These are phyloP conservation scores for Echinochloa phyllopogon DNA, from an alignment of 176 grass and related monocot genomes.

Conservation along the genomic window DNA sequence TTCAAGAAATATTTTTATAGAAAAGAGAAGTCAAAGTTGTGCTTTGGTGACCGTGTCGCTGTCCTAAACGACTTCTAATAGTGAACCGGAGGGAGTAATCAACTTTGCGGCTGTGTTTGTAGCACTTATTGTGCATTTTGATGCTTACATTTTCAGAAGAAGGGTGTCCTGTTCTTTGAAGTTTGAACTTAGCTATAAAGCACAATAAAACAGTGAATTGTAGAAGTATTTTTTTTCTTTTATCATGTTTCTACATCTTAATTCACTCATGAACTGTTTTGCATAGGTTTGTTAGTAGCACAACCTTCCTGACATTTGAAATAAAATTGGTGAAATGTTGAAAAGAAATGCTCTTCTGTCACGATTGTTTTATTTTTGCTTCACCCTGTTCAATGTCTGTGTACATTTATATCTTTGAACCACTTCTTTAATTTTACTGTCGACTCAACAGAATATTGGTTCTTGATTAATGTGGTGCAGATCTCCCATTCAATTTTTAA, in stretches of 20 bases:
- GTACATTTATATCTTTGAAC: not conserved
- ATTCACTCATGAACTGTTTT: not conserved
- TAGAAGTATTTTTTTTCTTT: not conserved
- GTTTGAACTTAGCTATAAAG: not conserved
- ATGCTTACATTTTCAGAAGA: not conserved
- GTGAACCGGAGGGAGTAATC: too few relatives aligned
- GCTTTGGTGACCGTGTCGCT: too few relatives aligned
- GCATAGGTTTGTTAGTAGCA: not conserved
- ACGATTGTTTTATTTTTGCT: not conserved
- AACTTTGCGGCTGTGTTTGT: not conserved
- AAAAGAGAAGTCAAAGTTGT: too few relatives aligned
- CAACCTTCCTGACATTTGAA: not conserved
- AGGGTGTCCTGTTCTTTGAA: not conserved
- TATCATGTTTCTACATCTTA: not conserved
- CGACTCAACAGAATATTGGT: conserved; percentile 1
- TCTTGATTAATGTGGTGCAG: conserved; percentile 31
- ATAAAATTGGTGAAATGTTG: not conserved
- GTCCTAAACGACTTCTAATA: too few relatives aligned
- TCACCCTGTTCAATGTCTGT: not conserved
- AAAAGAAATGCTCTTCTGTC: not conserved
- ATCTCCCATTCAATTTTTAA: not conserved
- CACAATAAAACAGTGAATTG: not conserved
- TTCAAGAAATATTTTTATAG: too few relatives aligned
- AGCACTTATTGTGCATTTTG: not conserved
- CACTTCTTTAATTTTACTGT: not conserved